Base-by-base conservation (phyloP, 2,329 filamentous ascomycete species). In the Ustulina deusta region DNA sequence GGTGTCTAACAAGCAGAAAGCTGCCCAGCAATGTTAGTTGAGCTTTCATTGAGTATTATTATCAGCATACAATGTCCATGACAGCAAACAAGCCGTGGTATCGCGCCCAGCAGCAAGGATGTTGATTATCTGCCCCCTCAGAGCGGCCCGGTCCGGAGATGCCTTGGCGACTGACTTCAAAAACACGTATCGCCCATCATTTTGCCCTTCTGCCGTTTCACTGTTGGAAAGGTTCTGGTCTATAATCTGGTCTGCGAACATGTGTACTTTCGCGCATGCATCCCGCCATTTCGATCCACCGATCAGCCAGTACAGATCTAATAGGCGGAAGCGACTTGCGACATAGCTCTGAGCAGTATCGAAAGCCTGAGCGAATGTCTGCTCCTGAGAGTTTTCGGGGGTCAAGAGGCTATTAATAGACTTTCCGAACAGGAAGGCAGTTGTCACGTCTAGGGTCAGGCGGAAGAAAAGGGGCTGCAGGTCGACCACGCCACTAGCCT, bases 351-450 rank as follows among this genome's bases (percentile, higher is more conserved):
- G 73, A 3, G 72, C 72, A 13, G 67, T 61, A 56, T 75, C 71
- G 27, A 74, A 74, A 5, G 71, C 69, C 3, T 65, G 59, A 40
- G 74, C 71, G 38, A 74, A 74, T 42, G 38, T 40, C 56, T 52
- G 52, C 42, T 69, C 69, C 46, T n/a, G 59, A 32, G 51, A 44
- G 10, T 70, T 36, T 40, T 68, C 22, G 51, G 68, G 63, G 55
- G 68, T 48, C 57, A 68, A 63, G 27, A 71, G 51, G 67, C 74
- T 71, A n/a, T 63, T 54, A 22, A 71, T 57, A 6, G 73, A 75
- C n/a, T 74, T 69, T 6, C 73, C 73, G 46, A 76, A 76, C 29
- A 76, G 58, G 34, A 76, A 76, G 7, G 72, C 72, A n/a, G 74
- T 76, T 0, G 74, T 69, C 10, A 72, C 65, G 34, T 76, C 74